These are phyloP conservation scores for Colletotrichum liriopes DNA, from an alignment of 2,329 filamentous ascomycete genomes.

Conservation along the genomic window DNA sequence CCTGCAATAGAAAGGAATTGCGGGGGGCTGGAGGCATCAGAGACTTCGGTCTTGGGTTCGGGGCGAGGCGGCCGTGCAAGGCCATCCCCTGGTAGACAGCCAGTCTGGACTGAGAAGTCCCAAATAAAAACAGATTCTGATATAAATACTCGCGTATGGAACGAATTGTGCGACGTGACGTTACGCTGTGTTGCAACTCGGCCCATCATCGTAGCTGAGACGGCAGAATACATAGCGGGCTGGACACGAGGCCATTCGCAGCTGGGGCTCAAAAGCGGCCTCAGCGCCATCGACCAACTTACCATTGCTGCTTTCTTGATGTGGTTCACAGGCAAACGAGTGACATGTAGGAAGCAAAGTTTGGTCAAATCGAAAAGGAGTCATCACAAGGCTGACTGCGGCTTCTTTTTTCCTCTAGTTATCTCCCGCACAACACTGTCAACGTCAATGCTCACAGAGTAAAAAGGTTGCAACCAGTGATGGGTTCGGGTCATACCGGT, in stretches of 20 bases:
- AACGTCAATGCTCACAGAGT: background rate
- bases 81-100: conserved; percentile 51
- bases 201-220: background rate
- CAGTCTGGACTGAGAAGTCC: conserved; percentile 61
- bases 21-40: conserved; percentile 47
- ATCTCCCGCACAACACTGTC: background rate
- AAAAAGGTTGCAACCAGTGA: background rate
- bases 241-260: background rate
- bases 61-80: conserved; percentile 49
- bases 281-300: background rate
- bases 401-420: background rate
- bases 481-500: no score
- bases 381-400: no score
- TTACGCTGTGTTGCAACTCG: background rate
- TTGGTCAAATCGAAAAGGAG: background rate
- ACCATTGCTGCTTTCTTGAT: background rate
- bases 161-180: background rate
- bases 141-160: conserved; percentile 4
- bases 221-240: background rate
- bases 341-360: background rate
- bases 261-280: background rate
- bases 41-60: conserved; percentile 54
- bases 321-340: background rate
- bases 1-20: conserved; percentile 42
- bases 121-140: conserved; percentile 55